Evolutionary conservation across 2,329 filamentous ascomycete genomes (phyloP).

Genomic region (Ceratocystis ficicola): DNA sequence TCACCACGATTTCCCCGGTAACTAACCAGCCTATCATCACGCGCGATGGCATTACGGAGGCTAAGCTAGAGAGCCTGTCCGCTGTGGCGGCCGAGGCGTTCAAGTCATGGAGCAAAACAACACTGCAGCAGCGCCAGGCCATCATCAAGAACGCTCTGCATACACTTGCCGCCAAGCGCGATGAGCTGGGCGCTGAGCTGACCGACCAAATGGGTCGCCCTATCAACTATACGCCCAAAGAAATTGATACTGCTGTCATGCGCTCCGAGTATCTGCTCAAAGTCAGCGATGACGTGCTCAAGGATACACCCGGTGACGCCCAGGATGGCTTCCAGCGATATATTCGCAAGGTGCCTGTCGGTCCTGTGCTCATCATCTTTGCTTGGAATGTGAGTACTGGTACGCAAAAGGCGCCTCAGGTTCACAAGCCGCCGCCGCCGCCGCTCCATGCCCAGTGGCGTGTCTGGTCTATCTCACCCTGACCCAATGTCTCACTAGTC

Average conservation of each 20-base stretch:
- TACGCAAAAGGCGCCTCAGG: background rate
- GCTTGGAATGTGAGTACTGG: slow-evolving; percentile 73
- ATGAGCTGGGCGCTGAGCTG: slow-evolving; percentile 71
- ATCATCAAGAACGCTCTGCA: slow-evolving; percentile 72
- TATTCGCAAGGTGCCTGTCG: slow-evolving; percentile 77
- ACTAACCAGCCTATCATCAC: slow-evolving; percentile 77
- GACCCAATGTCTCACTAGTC: background rate
- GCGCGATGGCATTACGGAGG: slow-evolving; percentile 58
- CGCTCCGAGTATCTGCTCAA: slow-evolving; percentile 76
- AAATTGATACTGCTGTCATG: slow-evolving; percentile 74
- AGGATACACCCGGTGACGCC: slow-evolving; percentile 67
- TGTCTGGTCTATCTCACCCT: background rate
- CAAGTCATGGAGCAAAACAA: slow-evolving; percentile 60
- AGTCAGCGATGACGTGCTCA: slow-evolving; percentile 65
- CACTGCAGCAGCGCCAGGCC: slow-evolving; percentile 60
- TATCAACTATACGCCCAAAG: slow-evolving; percentile 72
- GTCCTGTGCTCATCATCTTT: slow-evolving; percentile 79
- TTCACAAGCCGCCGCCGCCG: background rate
- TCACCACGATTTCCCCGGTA: slow-evolving; percentile 76
- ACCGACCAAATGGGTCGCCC: slow-evolving; percentile 93
- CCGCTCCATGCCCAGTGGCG: background rate
- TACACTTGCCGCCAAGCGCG: slow-evolving; percentile 55
- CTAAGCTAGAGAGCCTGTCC: slow-evolving; percentile 61
- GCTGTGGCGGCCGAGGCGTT: slow-evolving; percentile 63
- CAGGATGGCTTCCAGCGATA: slow-evolving; percentile 86